phyloP scores from a whole-genome alignment of 805 yeast genomes.

The Tetrapisispora taiwanensis region DNA sequence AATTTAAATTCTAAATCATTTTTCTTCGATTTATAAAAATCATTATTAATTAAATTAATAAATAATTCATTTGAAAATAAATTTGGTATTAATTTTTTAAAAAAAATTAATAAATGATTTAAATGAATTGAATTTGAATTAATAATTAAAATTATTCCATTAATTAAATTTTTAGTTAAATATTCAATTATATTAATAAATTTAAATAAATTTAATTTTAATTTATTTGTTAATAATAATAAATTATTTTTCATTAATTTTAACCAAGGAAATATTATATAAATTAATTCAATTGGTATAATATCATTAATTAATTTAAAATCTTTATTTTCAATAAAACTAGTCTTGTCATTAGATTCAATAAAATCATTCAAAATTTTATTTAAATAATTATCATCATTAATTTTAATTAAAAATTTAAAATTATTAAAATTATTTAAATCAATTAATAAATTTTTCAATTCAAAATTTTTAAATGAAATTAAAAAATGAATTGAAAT shows the following conservation, averaged over 20 bases:
- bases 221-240: not conserved
- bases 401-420: too few species aligned
- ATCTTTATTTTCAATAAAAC: too few species aligned
- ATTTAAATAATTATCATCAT: too few species aligned
- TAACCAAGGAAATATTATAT: not conserved
- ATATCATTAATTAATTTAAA: too few species aligned
- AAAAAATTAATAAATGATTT: not conserved
- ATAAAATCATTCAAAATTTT: too few species aligned
- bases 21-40: not conserved
- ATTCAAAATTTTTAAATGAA: not conserved
- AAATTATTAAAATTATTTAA: too few species aligned
- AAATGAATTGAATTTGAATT: not conserved
- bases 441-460: not conserved
- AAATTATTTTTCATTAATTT: too few species aligned
- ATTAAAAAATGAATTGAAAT: not conserved
- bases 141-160: not conserved
- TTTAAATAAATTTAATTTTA: not conserved
- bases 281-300: not conserved
- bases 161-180: not conserved
- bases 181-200: not conserved
- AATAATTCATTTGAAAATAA: not conserved
- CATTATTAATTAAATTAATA: not conserved
- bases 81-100: not conserved
- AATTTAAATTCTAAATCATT: not conserved
- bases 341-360: too few species aligned